A percentile compares a stretch with the other conserved stretches of the same genome.
These are phyloP conservation scores for Huntiella decipiens DNA, from an alignment of 2,329 filamentous ascomycete species.

Conservation along the genomic window DNA sequence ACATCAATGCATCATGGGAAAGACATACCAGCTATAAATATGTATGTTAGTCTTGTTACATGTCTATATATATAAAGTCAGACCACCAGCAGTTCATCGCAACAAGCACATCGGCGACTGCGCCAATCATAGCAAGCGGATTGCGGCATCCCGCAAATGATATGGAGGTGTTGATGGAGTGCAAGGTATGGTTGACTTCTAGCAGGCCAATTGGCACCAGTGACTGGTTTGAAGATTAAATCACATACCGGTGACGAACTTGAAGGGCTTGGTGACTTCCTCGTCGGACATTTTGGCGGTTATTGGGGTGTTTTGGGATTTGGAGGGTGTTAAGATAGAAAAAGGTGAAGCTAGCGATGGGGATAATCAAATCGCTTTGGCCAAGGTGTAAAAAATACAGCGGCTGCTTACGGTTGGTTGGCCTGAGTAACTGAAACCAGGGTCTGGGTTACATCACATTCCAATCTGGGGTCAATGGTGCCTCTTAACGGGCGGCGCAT, in stretches of 20 bases:
- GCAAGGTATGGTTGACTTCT: no score
- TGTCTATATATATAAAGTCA: slow-evolving; percentile 15
- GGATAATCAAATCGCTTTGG: neutral
- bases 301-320: slow-evolving; percentile 4
- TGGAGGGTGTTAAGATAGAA: slow-evolving; percentile 1
- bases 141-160: no score
- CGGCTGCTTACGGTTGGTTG: no score
- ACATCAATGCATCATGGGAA: neutral
- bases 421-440: no score
- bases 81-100: slow-evolving; percentile 14
- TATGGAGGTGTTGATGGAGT: neutral
- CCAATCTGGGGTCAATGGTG: no score
- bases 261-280: slow-evolving; percentile 96
- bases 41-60: slow-evolving; percentile 23
- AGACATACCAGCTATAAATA: slow-evolving; percentile 26
- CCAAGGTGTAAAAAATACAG: no score
- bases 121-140: no score
- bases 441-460: no score
- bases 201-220: neutral
- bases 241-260: slow-evolving; percentile 93
- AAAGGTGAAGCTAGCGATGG: neutral
- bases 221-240: slow-evolving; percentile 15
- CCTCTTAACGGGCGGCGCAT: no score
- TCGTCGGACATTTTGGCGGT: slow-evolving; percentile 74
- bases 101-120: neutral